Evolutionary conservation across 768 basidiomycete species (phyloP).

Genomic region (Leccinum obscurum): DNA sequence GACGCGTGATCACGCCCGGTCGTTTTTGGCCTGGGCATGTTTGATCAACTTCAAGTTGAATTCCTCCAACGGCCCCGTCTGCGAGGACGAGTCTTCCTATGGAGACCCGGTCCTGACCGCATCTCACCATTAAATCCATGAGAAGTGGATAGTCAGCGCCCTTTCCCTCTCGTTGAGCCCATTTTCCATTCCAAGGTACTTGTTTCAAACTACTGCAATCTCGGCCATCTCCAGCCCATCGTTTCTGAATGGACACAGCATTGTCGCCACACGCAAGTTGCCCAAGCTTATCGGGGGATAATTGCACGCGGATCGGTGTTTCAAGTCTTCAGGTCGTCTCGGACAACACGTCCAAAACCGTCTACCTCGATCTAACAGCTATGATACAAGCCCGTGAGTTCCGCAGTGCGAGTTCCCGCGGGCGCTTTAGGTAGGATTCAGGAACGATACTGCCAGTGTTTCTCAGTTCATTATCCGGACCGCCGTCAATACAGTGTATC

Average conservation of each 20-base stretch:
- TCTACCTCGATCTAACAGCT: no score
- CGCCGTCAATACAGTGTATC: not conserved
- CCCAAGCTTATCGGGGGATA: constrained; percentile 1
- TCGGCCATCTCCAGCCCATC: constrained; percentile 4
- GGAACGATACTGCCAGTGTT: not conserved
- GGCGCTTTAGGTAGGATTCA: not conserved
- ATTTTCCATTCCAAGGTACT: not conserved
- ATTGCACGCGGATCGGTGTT: not conserved
- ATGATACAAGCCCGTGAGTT: not conserved
- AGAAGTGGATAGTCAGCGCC: not conserved
- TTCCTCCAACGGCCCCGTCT: not conserved
- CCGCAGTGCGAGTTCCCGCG: not conserved
- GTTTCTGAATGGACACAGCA: not conserved
- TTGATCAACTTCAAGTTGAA: not conserved
- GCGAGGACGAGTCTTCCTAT: not conserved
- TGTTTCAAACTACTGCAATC: not conserved
- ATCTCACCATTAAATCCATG: not conserved
- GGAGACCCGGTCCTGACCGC: not conserved
- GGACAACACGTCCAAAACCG: not conserved
- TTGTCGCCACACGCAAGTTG: not conserved
- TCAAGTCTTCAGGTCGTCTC: not conserved
- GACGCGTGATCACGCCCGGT: not conserved
- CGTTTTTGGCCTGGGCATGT: constrained; percentile 6
- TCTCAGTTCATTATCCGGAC: not conserved
- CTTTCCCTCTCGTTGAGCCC: not conserved